These are phyloP conservation scores for Plectosphaerella cucumerina DNA, from an alignment of 2,329 filamentous ascomycete genomes.

Conservation along the genomic window DNA sequence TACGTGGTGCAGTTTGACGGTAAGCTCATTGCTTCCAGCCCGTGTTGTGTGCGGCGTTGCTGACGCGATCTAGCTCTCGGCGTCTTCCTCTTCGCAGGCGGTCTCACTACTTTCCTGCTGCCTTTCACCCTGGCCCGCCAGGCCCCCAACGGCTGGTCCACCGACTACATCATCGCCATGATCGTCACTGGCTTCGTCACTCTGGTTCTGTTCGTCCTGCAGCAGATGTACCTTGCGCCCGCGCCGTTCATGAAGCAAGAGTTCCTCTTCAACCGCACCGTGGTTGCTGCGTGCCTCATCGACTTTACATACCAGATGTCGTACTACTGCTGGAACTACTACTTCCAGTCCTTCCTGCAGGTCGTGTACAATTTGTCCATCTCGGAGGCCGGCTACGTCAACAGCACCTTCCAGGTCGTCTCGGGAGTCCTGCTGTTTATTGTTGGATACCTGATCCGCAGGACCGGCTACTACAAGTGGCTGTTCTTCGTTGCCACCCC, in stretches of 20 bases:
- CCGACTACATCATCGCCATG: slow-evolving; percentile 55
- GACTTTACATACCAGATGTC: slow-evolving; percentile 40
- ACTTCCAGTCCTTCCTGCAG: slow-evolving; percentile 53
- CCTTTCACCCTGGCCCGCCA: slow-evolving; percentile 54
- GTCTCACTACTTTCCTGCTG: slow-evolving; percentile 57
- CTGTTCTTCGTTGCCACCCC: slow-evolving; percentile 38
- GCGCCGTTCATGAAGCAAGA: slow-evolving; percentile 51
- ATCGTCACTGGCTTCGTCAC: slow-evolving; percentile 55
- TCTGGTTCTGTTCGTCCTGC: slow-evolving; percentile 50
- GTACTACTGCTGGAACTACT: slow-evolving; percentile 50
- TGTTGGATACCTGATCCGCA: slow-evolving; percentile 40
- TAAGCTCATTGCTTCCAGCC: slow-evolving; percentile 13
- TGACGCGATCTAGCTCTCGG: slow-evolving; percentile 34
- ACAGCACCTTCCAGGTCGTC: slow-evolving; percentile 46
- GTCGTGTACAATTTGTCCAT: slow-evolving; percentile 41
- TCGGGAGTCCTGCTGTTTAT: slow-evolving; percentile 43
- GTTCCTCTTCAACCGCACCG: slow-evolving; percentile 46
- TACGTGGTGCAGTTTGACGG: slow-evolving; percentile 55
- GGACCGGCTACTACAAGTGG: slow-evolving; percentile 45
- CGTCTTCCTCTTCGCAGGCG: slow-evolving; percentile 51
- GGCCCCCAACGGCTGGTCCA: slow-evolving; percentile 46
- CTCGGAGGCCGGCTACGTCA: slow-evolving; percentile 41
- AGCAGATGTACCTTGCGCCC: slow-evolving; percentile 53
- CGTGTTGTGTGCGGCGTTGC: slow-evolving; percentile 1
- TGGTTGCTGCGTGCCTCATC: slow-evolving; percentile 45